Base-by-base conservation (phyloP, 2,329 filamentous ascomycete genomes). In the Paraphoma sp. region DNA sequence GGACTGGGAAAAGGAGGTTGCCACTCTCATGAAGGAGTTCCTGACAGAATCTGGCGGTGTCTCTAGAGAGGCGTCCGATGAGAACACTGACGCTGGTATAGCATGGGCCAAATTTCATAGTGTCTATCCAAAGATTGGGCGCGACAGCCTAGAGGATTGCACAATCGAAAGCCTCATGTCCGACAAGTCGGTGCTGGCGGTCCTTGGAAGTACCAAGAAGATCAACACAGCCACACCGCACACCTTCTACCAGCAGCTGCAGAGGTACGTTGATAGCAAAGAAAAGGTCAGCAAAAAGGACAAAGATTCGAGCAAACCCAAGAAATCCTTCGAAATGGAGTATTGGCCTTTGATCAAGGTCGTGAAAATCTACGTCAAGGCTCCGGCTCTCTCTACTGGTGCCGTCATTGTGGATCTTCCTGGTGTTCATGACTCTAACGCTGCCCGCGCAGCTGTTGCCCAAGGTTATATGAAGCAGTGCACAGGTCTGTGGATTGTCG, bases 391-490 rank as follows among this genome's bases (percentile, higher is more conserved):
- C 4, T 79, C 81, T 0, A 85, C 83, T 12, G 84, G 84, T 4
- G 82, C 82, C 3, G 80, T 84, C 1, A 77, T 86, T 51, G 85
- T 86, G 12, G 84, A 89, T 67, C 72, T 89, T 9, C 86, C 86
- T 5, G 85, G 86, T 42, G 78, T 85, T 0, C 81, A 85, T 12
- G 86, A 89, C 63, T 82, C 82, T 0, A 89, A 89, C 65, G 81
- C 83, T 4, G 86, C 86, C 36, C 79, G 86, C 48, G 80, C 82
- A 40, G 82, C 84, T 2, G 82, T 89, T 23, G 85, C 86, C 1
- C 79, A 81, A 43, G 78, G 78, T 0, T 89, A 89, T 61, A 82
- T 88, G 73, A 84, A 88, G 65, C 79, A 84, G 57, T 89, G 86
- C 59, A 83, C 82, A 1, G 80, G 82, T 2, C 68, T 88, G 0